Percentiles rank a stretch among this genome's conserved stretches.
Evolutionary conservation across 2,329 filamentous ascomycete species (phyloP).

Genomic region (Zelopaecilomyces penicillatus): DNA sequence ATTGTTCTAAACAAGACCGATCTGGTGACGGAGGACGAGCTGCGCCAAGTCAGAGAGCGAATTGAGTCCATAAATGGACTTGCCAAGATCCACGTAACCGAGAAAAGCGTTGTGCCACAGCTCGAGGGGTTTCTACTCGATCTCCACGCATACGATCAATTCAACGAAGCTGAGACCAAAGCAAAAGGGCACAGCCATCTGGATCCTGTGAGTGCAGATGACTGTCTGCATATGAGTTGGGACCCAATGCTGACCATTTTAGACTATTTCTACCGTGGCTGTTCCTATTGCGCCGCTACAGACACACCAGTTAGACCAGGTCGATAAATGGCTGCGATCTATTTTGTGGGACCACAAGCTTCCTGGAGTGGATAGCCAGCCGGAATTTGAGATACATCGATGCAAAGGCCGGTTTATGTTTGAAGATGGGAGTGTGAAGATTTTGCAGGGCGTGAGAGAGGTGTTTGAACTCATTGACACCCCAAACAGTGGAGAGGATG

Average conservation of each 20-base stretch:
- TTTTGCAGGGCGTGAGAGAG: conserved; percentile 87
- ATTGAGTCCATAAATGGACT: conserved; percentile 83
- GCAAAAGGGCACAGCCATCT: conserved; percentile 81
- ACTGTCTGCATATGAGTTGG: not conserved
- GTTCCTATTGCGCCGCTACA: conserved; percentile 57
- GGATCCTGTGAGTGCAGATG: conserved; percentile 57
- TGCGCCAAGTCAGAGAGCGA: conserved; percentile 60
- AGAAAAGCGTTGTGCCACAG: conserved; percentile 68
- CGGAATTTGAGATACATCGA: conserved; percentile 71
- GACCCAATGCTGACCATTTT: not conserved
- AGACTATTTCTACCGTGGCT: conserved; percentile 79
- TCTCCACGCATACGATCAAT: conserved; percentile 83
- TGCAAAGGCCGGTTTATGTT: conserved; percentile 73
- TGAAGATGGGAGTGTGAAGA: conserved; percentile 55
- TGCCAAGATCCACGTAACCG: conserved; percentile 74
- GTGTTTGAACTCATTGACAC: conserved; percentile 84
- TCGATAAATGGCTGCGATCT: conserved; percentile 77
- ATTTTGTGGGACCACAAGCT: conserved; percentile 74
- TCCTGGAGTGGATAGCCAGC: conserved; percentile 32
- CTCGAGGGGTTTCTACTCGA: conserved; percentile 84
- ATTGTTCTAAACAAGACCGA: conserved; percentile 92
- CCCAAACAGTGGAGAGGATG: conserved; percentile 23
- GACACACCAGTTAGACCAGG: conserved; percentile 45
- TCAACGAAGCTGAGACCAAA: conserved; percentile 62
- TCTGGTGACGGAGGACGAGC: conserved; percentile 61